These are phyloP conservation scores for Nigrograna mackinnonii DNA, from an alignment of 2,329 filamentous ascomycete species.

Conservation along the genomic window DNA sequence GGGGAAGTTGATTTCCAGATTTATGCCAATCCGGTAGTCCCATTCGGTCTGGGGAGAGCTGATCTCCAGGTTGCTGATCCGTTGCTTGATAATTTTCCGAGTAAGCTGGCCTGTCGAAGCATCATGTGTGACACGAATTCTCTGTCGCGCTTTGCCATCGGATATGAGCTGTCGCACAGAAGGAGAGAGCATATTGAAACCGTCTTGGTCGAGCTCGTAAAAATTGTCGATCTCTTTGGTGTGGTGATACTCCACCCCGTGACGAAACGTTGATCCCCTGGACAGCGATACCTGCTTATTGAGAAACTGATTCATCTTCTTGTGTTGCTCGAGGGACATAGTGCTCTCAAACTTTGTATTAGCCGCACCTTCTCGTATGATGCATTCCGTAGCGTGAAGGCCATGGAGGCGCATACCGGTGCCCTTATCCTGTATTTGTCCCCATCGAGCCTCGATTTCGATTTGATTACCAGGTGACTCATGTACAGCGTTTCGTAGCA, in stretches of 20 bases:
- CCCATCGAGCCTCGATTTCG: constrained; percentile 94
- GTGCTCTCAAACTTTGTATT: constrained; percentile 71
- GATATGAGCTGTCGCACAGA: constrained; percentile 63
- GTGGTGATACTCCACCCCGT: constrained; percentile 79
- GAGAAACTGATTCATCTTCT: constrained; percentile 79
- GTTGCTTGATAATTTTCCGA: constrained; percentile 86
- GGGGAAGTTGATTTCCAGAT: constrained; percentile 84
- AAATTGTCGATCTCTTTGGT: constrained; percentile 83
- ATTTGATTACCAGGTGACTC: constrained; percentile 70
- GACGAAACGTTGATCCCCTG: constrained; percentile 46
- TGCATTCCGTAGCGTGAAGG: constrained; percentile 64
- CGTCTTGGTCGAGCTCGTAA: constrained; percentile 61
- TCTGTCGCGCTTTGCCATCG: constrained; percentile 21
- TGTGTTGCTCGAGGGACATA: constrained; percentile 93
- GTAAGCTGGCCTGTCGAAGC: constrained; percentile 71
- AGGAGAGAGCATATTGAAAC: constrained; percentile 42
- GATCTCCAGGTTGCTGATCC: constrained; percentile 87
- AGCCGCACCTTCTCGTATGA: constrained; percentile 26
- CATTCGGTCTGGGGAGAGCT: constrained; percentile 76
- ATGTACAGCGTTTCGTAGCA: constrained; percentile 55
- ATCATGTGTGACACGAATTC: constrained; percentile 68
- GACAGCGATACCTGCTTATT: constrained; percentile 69
- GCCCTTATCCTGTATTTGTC: constrained; percentile 73
- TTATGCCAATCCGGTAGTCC: constrained; percentile 92
- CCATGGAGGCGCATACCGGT: constrained; percentile 70